Base-by-base conservation (phyloP, 345 rosid genomes). In the Turritis glabra region DNA sequence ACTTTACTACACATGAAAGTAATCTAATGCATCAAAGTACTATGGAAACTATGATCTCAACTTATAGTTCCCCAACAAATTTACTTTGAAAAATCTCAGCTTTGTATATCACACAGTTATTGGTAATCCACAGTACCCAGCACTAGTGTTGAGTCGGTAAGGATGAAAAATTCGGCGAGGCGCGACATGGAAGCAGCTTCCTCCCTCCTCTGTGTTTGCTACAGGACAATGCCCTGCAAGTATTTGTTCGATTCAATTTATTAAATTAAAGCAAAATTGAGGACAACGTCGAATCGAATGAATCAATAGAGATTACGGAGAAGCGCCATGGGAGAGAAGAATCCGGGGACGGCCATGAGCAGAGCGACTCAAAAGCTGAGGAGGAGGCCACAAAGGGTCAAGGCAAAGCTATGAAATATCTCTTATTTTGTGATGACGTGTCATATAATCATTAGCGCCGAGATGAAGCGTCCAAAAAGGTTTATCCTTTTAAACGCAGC, bases 341-440 rank as follows among this genome's bases (percentile, higher is more conserved):
- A 73, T 47, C 76, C 87, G 73, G 91, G 86, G 50, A 80, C 85
- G 77, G 90, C 91, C 82, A 87, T 73, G 80, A 86, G 79, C 33
- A n/a, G 90, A 79, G 30, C 82, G 83, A 67, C 73, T 85, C 85
- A 77, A 56, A 74, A 64, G 62, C 64, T 63, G 72, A 46, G 53
- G 71, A 19, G 50, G 3, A 18, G 50, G 8, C 58, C 11, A n/a
- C n/a, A n/a, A n/a, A n/a, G n/a, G n/a, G n/a, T 56, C 9, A 13
- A 17, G 22, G 29, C 3, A 72, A 32, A 32, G 48, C 44, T 40
- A 4, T 40, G n/a, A 59, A 23, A 17, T 27, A 67, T 58, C 74
- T 66, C 59, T 50, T 0, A n/a, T 33, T 7, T 8, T 17, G 10
- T 63, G 60, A 26, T 64, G 80, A 77, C 67, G 72, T 71, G 71